Evolutionary conservation across 2,329 filamentous ascomycete genomes (phyloP).

Genomic region (Stenocarpella maydis): DNA sequence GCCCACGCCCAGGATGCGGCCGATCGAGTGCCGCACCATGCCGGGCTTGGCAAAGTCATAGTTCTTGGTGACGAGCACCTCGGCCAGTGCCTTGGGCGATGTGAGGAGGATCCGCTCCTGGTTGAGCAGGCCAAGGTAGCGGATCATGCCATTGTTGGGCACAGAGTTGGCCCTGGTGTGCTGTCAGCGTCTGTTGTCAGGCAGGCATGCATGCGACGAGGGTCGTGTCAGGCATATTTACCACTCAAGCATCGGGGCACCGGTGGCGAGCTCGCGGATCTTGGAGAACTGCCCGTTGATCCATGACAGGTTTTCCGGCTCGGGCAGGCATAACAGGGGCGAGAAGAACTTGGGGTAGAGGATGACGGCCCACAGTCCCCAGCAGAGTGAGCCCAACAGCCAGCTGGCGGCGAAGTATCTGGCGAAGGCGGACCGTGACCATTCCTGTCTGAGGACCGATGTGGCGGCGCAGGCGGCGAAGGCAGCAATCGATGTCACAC

Average conservation of each 20-base stretch:
- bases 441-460: conserved; percentile 40
- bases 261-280: conserved; percentile 51
- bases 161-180: conserved; percentile 63
- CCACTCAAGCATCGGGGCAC: conserved; percentile 58
- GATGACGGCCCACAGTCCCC: conserved; percentile 52
- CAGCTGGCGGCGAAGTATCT: conserved; percentile 48
- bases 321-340: conserved; percentile 57
- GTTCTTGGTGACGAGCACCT: conserved; percentile 72
- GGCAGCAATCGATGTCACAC: conserved; percentile 42
- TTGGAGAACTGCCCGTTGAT: conserved; percentile 56
- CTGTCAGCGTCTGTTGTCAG: conserved; percentile 33
- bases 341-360: conserved; percentile 61
- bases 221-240: conserved; percentile 40
- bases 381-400: conserved; percentile 46
- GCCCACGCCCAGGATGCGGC: conserved; percentile 73
- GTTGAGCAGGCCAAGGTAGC: conserved; percentile 70
- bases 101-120: conserved; percentile 68
- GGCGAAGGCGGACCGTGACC: conserved; percentile 46
- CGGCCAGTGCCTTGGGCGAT: conserved; percentile 70
- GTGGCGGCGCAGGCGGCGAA: conserved; percentile 45
- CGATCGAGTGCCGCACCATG: conserved; percentile 62
- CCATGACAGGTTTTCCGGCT: conserved; percentile 53
- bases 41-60: conserved; percentile 75
- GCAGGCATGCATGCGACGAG: not conserved
- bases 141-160: conserved; percentile 74